A percentile compares a stretch with the other conserved stretches of the same genome.
These are phyloP conservation scores for Cutaneotrichosporon spelunceum DNA, from an alignment of 1,284 basidiomycete genomes.

Conservation along the genomic window DNA sequence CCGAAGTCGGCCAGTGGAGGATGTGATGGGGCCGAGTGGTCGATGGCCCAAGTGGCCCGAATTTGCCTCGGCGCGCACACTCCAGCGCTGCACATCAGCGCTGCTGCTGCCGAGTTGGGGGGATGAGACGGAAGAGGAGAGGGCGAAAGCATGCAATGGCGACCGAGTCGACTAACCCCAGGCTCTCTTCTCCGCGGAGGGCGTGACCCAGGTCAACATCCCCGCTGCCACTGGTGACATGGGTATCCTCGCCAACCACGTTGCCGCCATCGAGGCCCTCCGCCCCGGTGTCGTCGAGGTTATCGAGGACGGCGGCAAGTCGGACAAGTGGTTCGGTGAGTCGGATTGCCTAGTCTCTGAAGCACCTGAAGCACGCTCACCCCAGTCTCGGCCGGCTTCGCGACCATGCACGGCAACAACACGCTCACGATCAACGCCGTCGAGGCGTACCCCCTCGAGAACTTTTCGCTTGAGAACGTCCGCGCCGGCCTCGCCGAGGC, in stretches of 20 bases:
- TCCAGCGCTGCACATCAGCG: no score
- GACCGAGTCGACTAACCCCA: conserved; percentile 45
- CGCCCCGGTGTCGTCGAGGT: conserved; percentile 91
- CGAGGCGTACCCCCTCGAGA: conserved; percentile 89
- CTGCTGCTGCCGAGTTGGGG: no score
- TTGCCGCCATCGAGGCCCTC: conserved; percentile 86
- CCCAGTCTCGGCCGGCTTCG: conserved; percentile 94
- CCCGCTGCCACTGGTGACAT: conserved; percentile 93
- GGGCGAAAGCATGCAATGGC: neutral
- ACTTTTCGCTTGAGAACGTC: conserved; percentile 68
- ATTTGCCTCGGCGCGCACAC: neutral
- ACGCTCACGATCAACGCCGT: conserved; percentile 93
- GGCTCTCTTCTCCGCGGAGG: conserved; percentile 80
- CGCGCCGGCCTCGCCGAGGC: conserved; percentile 88
- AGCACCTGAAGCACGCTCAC: conserved; percentile 12
- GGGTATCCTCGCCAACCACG: conserved; percentile 97
- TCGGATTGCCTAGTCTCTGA: no score
- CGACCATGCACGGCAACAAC: conserved; percentile 97
- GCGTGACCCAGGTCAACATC: conserved; percentile 91
- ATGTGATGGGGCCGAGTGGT: neutral
- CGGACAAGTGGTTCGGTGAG: conserved; percentile 95
- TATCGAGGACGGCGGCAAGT: conserved; percentile 67
- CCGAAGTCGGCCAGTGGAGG: neutral
- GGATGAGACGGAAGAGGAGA: neutral
- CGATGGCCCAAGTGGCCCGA: neutral